Conservation (phyloP, 129 eudicot genomes). For the Lactuca saligna region DNA sequence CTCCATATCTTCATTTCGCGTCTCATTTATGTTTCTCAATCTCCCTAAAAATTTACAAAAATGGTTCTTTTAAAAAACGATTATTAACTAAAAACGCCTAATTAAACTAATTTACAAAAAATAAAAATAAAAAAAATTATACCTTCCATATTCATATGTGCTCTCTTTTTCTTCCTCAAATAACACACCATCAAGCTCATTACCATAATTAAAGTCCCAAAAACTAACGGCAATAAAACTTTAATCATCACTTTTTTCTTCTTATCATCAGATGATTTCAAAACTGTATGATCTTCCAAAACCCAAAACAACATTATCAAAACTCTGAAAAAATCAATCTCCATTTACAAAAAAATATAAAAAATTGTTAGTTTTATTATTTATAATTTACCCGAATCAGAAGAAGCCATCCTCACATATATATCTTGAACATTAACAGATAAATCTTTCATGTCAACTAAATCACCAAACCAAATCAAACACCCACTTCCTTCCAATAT, state of each 20-base stretch:
- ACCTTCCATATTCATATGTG: neutral
- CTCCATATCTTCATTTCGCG: constrained; percentile 8
- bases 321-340: neutral
- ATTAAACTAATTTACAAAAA: neutral
- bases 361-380: neutral
- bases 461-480: constrained; percentile 35
- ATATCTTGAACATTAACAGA: constrained; percentile 23
- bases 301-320: neutral
- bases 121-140: neutral
- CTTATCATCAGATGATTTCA: neutral
- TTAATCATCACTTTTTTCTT: constrained; percentile 6
- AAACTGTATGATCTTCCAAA: neutral
- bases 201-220: neutral
- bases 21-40: constrained; percentile 7
- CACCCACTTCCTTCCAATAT: constrained; percentile 29
- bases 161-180: constrained; percentile 2
- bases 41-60: neutral
- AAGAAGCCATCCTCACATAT: constrained; percentile 30
- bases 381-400: constrained; percentile 19
- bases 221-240: constrained; percentile 2
- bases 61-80: neutral
- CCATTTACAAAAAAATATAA: neutral
- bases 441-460: constrained; percentile 29
- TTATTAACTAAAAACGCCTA: neutral
- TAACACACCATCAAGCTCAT: constrained; percentile 1